Base-by-base conservation (phyloP, 192 early-diverging fungal genomes). In the Dimargaris verticillata region DNA sequence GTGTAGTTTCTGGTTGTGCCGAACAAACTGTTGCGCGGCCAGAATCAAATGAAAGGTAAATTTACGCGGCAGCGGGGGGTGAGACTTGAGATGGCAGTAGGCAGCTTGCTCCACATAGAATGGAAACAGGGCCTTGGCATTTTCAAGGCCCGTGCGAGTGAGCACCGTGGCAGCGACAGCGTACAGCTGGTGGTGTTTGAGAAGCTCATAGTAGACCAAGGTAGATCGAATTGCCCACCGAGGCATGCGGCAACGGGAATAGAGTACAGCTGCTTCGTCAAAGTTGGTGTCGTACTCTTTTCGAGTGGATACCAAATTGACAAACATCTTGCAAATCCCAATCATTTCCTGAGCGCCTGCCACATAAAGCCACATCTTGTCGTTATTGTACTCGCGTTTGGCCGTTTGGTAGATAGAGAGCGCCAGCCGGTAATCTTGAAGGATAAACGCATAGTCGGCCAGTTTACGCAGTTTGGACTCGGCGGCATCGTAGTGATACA, bases 361-460 rank as follows among this genome's bases (percentile, higher is more conserved):
- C 62, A 84, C 81, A 69, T 83, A 85, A 67, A 81, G 80, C 76
- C 79, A 87, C 7, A 84, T 83, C 63, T 86, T 86, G 59, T 85
- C 86, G 6, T 84, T 78, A 4, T 80, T 70, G 75, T 84, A 97
- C 59, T 95, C 95, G 62, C 83, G 79, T 46, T 86, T 83, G 6
- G 89, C 88, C 0, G 81, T 83, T 62, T 99, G 93, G 63, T 97
- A 99, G 5, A 92, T 83, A 0, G 79, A 75, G 60, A 81, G 80
- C 4, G 96, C 94, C 69, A 96, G 87, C 52, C 80, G 78, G 69
- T 86, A 96, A 66, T 99, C 96, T 26, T 86, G 74, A 3, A 99
- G 72, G 94, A 97, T 97, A 66, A 99, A 97, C 4, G 92, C 83
- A 72, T 85, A 99, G 73, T 97, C 94, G 13, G 88, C 96, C 26